A percentile compares a stretch with the other conserved stretches of the same genome.
Evolutionary conservation across 83 land plant species (phyloP).

Genomic region (Thuja plicata): DNA sequence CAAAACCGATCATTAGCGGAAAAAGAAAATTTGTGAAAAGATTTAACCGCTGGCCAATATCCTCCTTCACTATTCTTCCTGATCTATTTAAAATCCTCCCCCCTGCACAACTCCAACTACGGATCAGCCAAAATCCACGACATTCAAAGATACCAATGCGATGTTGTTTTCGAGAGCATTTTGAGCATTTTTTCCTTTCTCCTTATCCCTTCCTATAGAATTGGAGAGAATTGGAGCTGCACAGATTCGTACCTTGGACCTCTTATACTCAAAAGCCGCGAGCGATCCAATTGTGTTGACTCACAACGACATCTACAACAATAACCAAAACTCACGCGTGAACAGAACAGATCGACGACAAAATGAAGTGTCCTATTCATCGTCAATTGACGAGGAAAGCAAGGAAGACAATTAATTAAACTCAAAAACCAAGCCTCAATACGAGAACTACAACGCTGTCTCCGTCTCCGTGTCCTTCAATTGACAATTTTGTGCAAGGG

Average conservation of each 20-base stretch:
- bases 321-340: not conserved
- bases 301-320: not conserved
- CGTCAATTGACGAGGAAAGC: conserved; percentile 2
- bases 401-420: not conserved
- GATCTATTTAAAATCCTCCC: not conserved
- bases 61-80: not conserved
- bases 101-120: not conserved
- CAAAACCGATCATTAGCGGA: no score
- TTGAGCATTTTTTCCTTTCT: not conserved
- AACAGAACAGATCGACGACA: not conserved
- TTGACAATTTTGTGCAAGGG: no score
- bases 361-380: not conserved
- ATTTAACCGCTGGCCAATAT: not conserved
- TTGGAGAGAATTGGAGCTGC: not conserved
- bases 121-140: not conserved
- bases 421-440: not conserved
- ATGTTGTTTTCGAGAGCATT: not conserved
- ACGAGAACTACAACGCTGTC: not conserved
- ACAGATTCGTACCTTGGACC: not conserved
- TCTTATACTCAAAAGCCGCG: not conserved
- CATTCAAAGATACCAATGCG: not conserved
- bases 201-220: not conserved
- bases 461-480: conserved; percentile 2
- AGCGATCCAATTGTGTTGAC: not conserved
- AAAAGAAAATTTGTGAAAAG: not conserved